Evolutionary conservation across 352 stramenopile genomes (phyloP).

Genomic region (Globisporangium cederbergense): DNA sequence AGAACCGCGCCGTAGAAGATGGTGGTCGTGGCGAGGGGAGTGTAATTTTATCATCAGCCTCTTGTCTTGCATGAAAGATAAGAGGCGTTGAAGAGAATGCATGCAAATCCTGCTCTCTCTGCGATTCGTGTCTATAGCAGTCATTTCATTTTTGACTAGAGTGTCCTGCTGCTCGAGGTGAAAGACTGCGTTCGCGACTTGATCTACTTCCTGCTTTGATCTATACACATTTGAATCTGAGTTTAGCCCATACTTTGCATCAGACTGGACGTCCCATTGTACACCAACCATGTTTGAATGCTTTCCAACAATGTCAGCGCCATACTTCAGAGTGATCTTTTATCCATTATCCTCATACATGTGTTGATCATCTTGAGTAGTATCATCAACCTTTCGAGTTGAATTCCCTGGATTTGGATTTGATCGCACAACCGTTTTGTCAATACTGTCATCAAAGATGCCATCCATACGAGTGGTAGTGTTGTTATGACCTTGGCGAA

Average conservation of each 20-base stretch:
- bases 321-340: background rate
- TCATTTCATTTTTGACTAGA: no score
- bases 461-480: constrained; percentile 2
- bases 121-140: no score
- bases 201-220: no score
- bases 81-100: no score
- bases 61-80: no score
- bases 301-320: background rate
- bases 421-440: background rate
- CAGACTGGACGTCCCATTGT: background rate
- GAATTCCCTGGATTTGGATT: constrained; percentile 4
- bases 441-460: background rate
- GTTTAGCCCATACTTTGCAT: background rate
- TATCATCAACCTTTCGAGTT: background rate
- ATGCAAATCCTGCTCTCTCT: no score
- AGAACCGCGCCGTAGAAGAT: no score
- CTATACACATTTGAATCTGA: background rate
- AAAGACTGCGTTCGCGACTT: no score
- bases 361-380: constrained; percentile 1
- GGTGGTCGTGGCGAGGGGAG: no score
- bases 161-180: no score
- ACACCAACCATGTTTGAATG: background rate
- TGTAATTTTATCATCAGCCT: no score
- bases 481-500: background rate
- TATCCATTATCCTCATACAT: constrained; percentile 4